Conservation (phyloP, 2,329 filamentous ascomycete species). For the Stachybotrys chartarum region DNA sequence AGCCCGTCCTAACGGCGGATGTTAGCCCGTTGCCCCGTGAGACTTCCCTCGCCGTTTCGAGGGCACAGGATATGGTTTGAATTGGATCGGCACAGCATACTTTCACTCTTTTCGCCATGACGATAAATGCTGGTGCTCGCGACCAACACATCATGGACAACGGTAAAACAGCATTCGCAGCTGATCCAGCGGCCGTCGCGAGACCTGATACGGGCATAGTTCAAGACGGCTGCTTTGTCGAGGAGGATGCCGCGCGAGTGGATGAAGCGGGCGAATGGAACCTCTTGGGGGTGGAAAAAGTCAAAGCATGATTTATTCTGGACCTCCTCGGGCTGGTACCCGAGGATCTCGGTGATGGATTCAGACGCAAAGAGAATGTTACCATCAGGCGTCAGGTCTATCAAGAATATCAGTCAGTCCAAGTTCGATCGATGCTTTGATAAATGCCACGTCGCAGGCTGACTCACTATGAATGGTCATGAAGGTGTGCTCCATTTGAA, state of each 20-base stretch:
- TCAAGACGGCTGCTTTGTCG: slow-evolving; percentile 78
- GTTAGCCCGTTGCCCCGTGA: slow-evolving; percentile 1
- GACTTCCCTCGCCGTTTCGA: neutral
- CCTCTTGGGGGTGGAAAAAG: slow-evolving; percentile 77
- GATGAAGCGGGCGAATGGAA: slow-evolving; percentile 65
- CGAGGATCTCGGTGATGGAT: slow-evolving; percentile 76
- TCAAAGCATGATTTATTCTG: slow-evolving; percentile 73
- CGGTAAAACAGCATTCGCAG: slow-evolving; percentile 84
- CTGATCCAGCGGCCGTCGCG: slow-evolving; percentile 65
- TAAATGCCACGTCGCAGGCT: neutral
- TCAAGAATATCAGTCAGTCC: neutral
- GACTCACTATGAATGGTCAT: slow-evolving; percentile 81
- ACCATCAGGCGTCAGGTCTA: slow-evolving; percentile 69
- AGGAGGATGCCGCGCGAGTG: slow-evolving; percentile 67
- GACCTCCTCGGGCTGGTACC: slow-evolving; percentile 70
- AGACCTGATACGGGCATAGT: slow-evolving; percentile 68
- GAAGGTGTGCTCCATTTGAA: slow-evolving; percentile 74
- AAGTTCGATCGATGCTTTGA: slow-evolving; percentile 1
- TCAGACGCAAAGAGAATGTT: slow-evolving; percentile 78
- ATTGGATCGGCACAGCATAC: slow-evolving; percentile 40
- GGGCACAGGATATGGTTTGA: slow-evolving; percentile 9
- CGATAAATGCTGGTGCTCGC: slow-evolving; percentile 76
- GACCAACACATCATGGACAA: slow-evolving; percentile 82
- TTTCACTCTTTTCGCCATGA: slow-evolving; percentile 60
- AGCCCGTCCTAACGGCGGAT: slow-evolving; percentile 55